Percentiles rank a stretch among this genome's conserved stretches.
Evolutionary conservation across 495 filamentous ascomycete genomes (phyloP).

Genomic region (Aspergillus kassunensis): DNA sequence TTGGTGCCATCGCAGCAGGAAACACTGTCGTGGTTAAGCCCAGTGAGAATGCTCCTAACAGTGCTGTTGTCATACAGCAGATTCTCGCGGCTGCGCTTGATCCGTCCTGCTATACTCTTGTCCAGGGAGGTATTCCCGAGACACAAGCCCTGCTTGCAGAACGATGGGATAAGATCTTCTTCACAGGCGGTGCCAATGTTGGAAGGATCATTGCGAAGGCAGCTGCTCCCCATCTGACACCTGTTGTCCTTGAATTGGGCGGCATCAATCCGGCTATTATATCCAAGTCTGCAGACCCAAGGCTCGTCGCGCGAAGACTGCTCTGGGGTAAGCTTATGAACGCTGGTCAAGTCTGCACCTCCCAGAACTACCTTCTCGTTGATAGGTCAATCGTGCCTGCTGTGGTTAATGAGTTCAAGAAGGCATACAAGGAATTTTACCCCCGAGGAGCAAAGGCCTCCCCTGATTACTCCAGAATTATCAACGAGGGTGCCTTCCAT

Average conservation of each 20-base stretch:
- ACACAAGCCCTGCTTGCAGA: constrained; percentile 76
- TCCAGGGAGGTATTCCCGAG: constrained; percentile 79
- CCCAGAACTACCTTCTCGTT: constrained; percentile 83
- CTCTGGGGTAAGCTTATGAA: constrained; percentile 85
- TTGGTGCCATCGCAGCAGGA: constrained; percentile 89
- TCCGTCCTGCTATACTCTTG: constrained; percentile 66
- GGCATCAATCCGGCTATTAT: constrained; percentile 89
- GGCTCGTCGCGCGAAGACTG: constrained; percentile 77
- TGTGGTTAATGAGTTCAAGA: constrained; percentile 73
- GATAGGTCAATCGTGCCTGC: constrained; percentile 66
- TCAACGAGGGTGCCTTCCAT: constrained; percentile 72
- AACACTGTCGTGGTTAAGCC: constrained; percentile 89
- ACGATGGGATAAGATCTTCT: constrained; percentile 98
- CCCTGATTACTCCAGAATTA: constrained; percentile 70
- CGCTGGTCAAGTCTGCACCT: constrained; percentile 84
- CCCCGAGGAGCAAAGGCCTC: constrained; percentile 74
- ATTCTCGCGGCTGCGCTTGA: constrained; percentile 72
- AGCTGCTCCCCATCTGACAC: constrained; percentile 86
- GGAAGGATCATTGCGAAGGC: constrained; percentile 88
- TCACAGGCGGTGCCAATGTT: constrained; percentile 75
- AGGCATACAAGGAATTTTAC: constrained; percentile 71
- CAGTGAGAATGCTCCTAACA: constrained; percentile 71
- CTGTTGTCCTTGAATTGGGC: constrained; percentile 83
- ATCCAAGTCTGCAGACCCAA: constrained; percentile 72
- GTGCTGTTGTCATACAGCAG: constrained; percentile 74